Base-by-base conservation (phyloP, 495 filamentous ascomycete species). In the Saxophila tyrrhenica region DNA sequence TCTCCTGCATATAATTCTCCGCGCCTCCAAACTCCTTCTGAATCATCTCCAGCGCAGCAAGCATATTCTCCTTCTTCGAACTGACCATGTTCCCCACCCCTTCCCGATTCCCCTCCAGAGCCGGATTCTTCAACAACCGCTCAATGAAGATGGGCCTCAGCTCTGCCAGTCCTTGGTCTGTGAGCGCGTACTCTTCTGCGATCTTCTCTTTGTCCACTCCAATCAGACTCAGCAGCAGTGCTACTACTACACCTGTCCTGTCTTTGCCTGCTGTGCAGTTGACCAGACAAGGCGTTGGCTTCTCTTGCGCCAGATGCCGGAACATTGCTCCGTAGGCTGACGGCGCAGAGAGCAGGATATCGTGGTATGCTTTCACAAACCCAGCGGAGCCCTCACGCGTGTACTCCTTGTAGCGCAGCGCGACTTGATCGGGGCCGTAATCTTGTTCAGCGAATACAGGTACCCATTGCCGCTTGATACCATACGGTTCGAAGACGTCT, bases 11-110 rank as follows among this genome's bases (percentile, higher is more conserved):
- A 61, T 82, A 84, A 35, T 56, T 52, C 62, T 81, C 80, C n/a
- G 72, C 74, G 13, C 76, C 73, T 8, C 80, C 82, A 64, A 77
- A 79, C 51, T 69, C 69, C 39, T 72, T 66, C 25, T 70, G 63
- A 17, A 84, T 65, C 61, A 75, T 71, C 48, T 64, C 62, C 5
- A 84, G 48, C 10, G 75, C 75, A 13, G 65, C 68, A 23, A 78
- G 47, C 80, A 86, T 84, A 46, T 65, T 62, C 47, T 58, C 60
- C 51, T 48, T 48, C 49, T 60, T 62, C 16, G 52, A 46, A 24
- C 45, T 51, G 8, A 60, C 55, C 62, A 65, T 65, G 16, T 56
- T 60, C 46, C 51, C 24, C 13, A 59, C 60, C 9, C 62, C 62
- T 22, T 58, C 64, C 16, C 65, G 55, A 58, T 77, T 67, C 1